phyloP scores from a whole-genome alignment of 2,329 filamentous ascomycete species.

The Cladosporium cucumerinum region DNA sequence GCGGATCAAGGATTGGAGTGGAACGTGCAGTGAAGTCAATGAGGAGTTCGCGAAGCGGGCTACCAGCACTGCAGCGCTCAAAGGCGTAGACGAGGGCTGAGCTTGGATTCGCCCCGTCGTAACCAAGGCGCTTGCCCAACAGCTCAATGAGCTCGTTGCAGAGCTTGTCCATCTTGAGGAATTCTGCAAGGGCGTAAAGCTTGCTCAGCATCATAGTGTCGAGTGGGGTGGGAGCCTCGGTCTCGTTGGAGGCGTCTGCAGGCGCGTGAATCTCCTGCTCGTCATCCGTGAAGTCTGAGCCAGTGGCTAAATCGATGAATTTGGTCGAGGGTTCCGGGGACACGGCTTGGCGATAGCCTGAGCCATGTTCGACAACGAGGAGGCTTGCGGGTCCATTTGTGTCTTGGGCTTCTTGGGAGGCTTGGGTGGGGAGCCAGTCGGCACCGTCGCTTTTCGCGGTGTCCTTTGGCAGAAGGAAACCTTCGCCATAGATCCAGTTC shows the following conservation, averaged over 20 bases:
- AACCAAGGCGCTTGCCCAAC: neutral
- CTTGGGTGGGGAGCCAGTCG: neutral
- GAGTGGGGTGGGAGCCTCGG: neutral
- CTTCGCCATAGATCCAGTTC: neutral
- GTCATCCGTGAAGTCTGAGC: neutral
- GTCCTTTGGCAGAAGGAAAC: neutral
- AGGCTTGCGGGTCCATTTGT: neutral
- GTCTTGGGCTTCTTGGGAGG: neutral
- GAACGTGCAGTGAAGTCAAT: neutral
- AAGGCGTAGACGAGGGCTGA: neutral
- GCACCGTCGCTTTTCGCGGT: neutral
- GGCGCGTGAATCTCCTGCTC: neutral
- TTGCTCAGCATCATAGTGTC: slow-evolving; percentile 1
- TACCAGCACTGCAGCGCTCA: neutral
- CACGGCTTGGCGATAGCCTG: neutral
- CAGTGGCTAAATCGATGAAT: neutral
- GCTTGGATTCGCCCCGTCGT: neutral
- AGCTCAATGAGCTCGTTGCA: neutral
- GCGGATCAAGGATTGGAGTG: neutral
- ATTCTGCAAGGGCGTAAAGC: neutral
- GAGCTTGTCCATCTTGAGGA: neutral
- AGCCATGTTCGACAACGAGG: neutral
- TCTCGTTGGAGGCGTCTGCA: neutral
- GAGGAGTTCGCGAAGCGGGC: neutral
- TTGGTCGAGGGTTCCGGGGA: neutral